Conservation (phyloP, 2,329 filamentous ascomycete genomes). For the Monosporascus sp. region DNA sequence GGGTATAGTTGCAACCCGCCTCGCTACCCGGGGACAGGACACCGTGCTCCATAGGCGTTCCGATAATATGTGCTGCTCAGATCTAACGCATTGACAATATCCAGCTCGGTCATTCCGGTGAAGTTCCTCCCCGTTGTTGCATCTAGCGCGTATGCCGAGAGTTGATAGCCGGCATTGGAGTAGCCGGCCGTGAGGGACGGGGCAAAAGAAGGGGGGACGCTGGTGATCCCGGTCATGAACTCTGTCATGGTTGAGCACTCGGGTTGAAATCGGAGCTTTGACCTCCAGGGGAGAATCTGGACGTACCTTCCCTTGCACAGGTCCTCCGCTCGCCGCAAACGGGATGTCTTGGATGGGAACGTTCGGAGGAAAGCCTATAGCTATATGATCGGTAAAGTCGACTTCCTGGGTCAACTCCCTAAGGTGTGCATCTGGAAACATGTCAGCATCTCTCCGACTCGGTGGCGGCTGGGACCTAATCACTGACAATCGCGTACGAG, state of each 20-base stretch:
- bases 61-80: conserved; percentile 19
- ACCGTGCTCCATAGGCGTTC: conserved; percentile 14
- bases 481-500: conserved; percentile 25
- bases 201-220: conserved; percentile 20
- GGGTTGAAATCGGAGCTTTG: not conserved
- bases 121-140: conserved; percentile 16
- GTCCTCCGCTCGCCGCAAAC: conserved; percentile 16
- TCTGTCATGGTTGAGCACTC: conserved; percentile 7
- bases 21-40: conserved; percentile 17
- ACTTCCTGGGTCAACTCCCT: not conserved
- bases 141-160: conserved; percentile 25
- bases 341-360: conserved; percentile 3
- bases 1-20: conserved; percentile 28
- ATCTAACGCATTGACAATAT: conserved; percentile 16
- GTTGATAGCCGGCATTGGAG: conserved; percentile 22
- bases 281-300: not conserved
- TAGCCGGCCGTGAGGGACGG: conserved; percentile 21
- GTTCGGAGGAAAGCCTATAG: not conserved
- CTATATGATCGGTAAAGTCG: conserved; percentile 16
- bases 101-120: conserved; percentile 16
- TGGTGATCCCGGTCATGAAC: conserved; percentile 17
- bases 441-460: not conserved
- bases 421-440: not conserved
- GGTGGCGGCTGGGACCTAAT: not conserved
- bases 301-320: conserved; percentile 21